Percentiles rank a stretch among this genome's conserved stretches.
Evolutionary conservation across 306 rosid genomes (phyloP).

Genomic region (Gastrolobium bilobum): DNA sequence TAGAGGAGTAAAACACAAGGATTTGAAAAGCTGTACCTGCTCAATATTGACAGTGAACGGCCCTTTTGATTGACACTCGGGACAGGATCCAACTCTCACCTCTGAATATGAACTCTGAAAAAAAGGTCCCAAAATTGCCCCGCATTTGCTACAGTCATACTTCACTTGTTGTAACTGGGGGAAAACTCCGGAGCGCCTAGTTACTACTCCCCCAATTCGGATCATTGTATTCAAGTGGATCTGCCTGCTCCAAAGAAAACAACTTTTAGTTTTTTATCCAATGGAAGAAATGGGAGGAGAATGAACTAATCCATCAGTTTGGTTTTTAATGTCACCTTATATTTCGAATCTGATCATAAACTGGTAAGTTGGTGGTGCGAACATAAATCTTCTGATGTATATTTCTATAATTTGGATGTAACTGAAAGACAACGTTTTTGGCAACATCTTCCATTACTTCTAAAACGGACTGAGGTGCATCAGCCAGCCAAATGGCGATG

Average conservation of each 20-base stretch:
- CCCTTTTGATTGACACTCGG: conserved; percentile 97
- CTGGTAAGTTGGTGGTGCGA: conserved; percentile 91
- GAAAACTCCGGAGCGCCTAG: conserved; percentile 96
- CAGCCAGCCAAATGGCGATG: conserved; percentile 99
- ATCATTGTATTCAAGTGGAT: conserved; percentile 98
- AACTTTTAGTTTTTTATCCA: conserved; percentile 19
- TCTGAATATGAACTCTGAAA: conserved; percentile 97
- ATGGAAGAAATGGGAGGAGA: conserved; percentile 8
- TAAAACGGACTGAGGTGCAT: conserved; percentile 95
- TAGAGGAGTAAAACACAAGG: background rate
- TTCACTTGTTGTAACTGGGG: conserved; percentile 99
- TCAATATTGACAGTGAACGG: conserved; percentile 94
- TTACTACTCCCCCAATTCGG: conserved; percentile 98
- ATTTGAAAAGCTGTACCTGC: conserved; percentile 66
- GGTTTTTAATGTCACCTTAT: conserved; percentile 67
- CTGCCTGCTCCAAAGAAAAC: conserved; percentile 67
- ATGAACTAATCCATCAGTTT: background rate
- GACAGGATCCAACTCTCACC: conserved; percentile 98
- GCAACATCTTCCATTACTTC: conserved; percentile 99
- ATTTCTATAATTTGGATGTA: conserved; percentile 86
- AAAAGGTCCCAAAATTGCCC: conserved; percentile 90
- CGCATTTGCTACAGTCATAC: conserved; percentile 96
- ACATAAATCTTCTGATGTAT: conserved; percentile 93
- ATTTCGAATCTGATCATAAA: conserved; percentile 96
- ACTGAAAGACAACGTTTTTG: conserved; percentile 82